Base-by-base conservation (phyloP, 179 eudicot genomes). In the Beta lomatogona region DNA sequence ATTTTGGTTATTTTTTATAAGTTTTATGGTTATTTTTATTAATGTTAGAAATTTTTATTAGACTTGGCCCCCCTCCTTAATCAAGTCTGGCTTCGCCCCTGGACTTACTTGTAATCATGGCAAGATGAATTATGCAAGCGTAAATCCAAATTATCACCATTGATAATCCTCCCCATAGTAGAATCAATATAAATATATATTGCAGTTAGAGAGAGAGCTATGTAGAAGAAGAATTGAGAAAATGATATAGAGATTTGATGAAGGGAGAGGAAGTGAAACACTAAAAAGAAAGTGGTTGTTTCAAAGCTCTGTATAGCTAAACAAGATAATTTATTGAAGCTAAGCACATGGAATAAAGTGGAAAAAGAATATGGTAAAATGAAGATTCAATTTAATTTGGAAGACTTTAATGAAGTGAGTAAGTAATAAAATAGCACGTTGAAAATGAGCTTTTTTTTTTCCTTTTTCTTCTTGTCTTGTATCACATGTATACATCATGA, bases 241-340 rank as follows among this genome's bases (percentile, higher is more conserved):
- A 41, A 10, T 13, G 22, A n/a, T 18, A 55, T 55, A 19, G 3
- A 60, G 19, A 60, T 0, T 10, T 36, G 22, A 15, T 67, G 71
- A 41, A 67, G 10, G n/a, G n/a, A n/a, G n/a, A n/a, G n/a, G n/a
- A n/a, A n/a, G n/a, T n/a, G n/a, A n/a, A n/a, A n/a, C n/a, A n/a
- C n/a, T n/a, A n/a, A n/a, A n/a, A n/a, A n/a, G n/a, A n/a, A 13
- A 44, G 71, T 67, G 71, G 50, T 67, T 67, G 71, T 67, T 67
- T 11, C 2, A 25, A 67, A 67, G 71, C 71, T 67, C 2, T 67
- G 19, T 31, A 41, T 67, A 67, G 71, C 50, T 67, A 36, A 67
- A 67, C 71, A 67, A 36, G 45, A 67, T 5, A 36, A 31, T 15
- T 4, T 5, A 36, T 15, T 3, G 14, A 28, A 36, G 71, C 41